A percentile compares a stretch with the other conserved stretches of the same genome.
Conservation (phyloP, 2,329 filamentous ascomycete genomes). For the Calonectria fujianensis region DNA sequence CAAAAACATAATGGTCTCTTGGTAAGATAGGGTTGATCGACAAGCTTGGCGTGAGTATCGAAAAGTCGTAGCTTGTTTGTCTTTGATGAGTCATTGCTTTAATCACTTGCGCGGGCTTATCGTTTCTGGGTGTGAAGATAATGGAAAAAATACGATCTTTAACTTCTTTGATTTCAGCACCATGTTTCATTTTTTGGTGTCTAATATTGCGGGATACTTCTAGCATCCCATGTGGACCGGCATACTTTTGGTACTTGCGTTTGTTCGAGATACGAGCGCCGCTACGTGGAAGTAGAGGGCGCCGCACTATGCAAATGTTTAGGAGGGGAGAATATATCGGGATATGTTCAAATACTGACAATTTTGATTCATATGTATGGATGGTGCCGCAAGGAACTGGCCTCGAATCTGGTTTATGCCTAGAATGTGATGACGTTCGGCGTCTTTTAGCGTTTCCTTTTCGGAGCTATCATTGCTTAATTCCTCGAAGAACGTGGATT, state of each 20-base stretch:
- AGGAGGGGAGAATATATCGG: background rate
- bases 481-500: background rate
- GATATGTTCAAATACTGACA: background rate
- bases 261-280: background rate
- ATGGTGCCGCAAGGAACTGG: background rate
- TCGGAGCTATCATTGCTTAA: background rate
- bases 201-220: background rate
- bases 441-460: background rate
- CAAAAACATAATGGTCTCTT: background rate
- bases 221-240: background rate
- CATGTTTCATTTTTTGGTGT: background rate
- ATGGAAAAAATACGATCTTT: background rate
- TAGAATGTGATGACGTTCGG: background rate
- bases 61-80: background rate
- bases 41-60: background rate
- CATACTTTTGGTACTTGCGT: background rate
- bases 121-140: background rate
- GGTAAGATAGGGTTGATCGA: background rate
- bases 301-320: background rate
- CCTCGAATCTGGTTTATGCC: background rate
- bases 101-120: background rate
- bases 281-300: background rate
- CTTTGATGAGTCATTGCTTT: background rate
- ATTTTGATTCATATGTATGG: background rate
- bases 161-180: background rate